Evolutionary conservation across 352 stramenopile genomes (phyloP).

Genomic region (Phytophthora meadii): DNA sequence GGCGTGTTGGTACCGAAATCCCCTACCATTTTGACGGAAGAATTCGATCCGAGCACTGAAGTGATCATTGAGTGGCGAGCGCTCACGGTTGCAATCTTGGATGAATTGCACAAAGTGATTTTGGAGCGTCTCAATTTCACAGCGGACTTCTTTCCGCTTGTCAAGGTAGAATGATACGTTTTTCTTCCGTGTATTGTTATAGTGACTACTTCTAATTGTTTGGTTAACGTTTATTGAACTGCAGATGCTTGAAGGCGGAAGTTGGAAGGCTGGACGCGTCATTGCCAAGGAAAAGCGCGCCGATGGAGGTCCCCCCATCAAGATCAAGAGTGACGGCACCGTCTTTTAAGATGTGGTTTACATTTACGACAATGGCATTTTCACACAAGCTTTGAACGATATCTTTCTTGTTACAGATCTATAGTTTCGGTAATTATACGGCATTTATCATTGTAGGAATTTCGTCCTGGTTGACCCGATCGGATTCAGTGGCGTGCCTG

Average conservation of each 20-base stretch:
- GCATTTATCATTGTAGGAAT: too few relatives aligned
- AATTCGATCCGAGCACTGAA: constrained; percentile 69
- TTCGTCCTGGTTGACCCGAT: too few relatives aligned
- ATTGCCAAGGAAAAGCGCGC: constrained; percentile 83
- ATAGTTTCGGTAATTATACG: too few relatives aligned
- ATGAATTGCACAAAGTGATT: constrained; percentile 78
- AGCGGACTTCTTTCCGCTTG: constrained; percentile 80
- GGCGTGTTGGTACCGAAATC: constrained; percentile 80
- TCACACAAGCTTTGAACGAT: too few relatives aligned
- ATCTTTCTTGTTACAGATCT: too few relatives aligned
- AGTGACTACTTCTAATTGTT: constrained; percentile 9
- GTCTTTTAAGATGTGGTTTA: constrained; percentile 62
- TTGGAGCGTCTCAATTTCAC: constrained; percentile 69
- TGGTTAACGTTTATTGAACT: not conserved
- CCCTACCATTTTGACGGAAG: constrained; percentile 53
- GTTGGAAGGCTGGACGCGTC: constrained; percentile 83
- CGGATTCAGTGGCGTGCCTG: too few relatives aligned
- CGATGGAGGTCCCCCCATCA: constrained; percentile 76
- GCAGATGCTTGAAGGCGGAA: constrained; percentile 86
- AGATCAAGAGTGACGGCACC: constrained; percentile 88
- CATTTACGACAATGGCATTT: not conserved
- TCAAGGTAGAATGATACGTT: constrained; percentile 62
- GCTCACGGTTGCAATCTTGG: constrained; percentile 81
- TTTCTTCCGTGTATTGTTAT: not conserved
- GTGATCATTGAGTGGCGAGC: constrained; percentile 90